phyloP scores from a whole-genome alignment of 2,329 filamentous ascomycete species.

The Venturiaceae sp. region DNA sequence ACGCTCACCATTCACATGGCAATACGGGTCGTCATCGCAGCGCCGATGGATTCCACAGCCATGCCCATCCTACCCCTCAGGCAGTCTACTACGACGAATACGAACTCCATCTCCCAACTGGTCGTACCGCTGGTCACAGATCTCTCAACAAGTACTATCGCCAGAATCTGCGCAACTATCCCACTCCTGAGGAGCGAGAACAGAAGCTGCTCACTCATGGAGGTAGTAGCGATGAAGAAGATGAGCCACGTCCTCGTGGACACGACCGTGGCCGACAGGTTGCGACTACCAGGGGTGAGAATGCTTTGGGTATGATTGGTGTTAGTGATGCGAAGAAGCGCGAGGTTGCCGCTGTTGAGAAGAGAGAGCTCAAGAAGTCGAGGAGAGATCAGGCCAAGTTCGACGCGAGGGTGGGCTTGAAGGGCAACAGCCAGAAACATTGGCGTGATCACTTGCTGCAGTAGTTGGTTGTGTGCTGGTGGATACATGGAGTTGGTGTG shows the following conservation, averaged over 20 bases:
- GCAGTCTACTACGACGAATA: conserved; percentile 87
- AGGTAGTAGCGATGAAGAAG: conserved; percentile 33
- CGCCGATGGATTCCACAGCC: conserved; percentile 70
- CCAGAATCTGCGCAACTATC: conserved; percentile 83
- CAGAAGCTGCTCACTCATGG: conserved; percentile 39
- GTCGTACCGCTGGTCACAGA: conserved; percentile 81
- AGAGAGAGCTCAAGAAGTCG: conserved; percentile 57
- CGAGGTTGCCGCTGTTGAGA: conserved; percentile 56
- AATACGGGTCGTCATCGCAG: conserved; percentile 66
- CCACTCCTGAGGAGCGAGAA: conserved; percentile 65
- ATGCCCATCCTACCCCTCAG: conserved; percentile 61
- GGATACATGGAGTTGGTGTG: too few species aligned
- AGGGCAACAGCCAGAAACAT: conserved; percentile 69
- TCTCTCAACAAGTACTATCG: conserved; percentile 81
- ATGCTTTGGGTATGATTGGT: conserved; percentile 67
- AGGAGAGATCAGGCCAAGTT: conserved; percentile 46
- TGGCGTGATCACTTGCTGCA: conserved; percentile 41
- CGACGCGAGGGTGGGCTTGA: conserved; percentile 52
- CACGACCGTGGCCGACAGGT: conserved; percentile 26
- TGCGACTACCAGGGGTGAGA: conserved; percentile 48
- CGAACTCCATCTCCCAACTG: conserved; percentile 86
- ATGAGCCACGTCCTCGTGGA: conserved; percentile 19
- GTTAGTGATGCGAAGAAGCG: conserved; percentile 67
- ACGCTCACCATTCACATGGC: conserved; percentile 64
- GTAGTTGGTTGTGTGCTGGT: conserved; percentile 14